Percentiles rank a stretch among this genome's conserved stretches.
phyloP scores from a whole-genome alignment of 306 rosid genomes.

The Acacia crassicarpa region DNA sequence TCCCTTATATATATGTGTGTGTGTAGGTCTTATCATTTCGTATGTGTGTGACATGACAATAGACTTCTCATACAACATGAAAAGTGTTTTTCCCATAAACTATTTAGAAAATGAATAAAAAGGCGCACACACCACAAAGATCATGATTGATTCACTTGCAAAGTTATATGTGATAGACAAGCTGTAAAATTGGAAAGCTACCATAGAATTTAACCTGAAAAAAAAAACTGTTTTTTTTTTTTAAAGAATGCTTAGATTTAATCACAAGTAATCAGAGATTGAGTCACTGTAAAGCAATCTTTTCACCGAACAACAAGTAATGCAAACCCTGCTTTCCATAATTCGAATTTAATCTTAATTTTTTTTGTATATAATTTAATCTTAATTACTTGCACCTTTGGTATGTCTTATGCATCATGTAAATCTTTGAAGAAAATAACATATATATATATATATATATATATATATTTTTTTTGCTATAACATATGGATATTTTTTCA shows the following conservation, averaged over 20 bases:
- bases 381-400: background rate
- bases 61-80: too few species aligned
- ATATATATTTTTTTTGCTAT: too few species aligned
- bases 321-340: background rate
- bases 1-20: too few species aligned
- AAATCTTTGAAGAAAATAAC: too few species aligned
- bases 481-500: too few species aligned
- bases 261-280: background rate
- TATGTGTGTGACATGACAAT: too few species aligned
- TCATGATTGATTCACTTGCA: background rate
- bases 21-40: too few species aligned
- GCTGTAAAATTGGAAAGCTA: background rate
- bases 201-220: background rate
- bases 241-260: background rate
- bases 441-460: too few species aligned
- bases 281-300: background rate
- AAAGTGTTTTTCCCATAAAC: too few species aligned
- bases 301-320: background rate
- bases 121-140: background rate
- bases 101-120: background rate
- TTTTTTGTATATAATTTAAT: too few species aligned
- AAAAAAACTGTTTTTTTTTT: too few species aligned
- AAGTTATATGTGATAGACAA: background rate
- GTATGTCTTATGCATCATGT: background rate
- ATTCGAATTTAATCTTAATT: background rate